A percentile compares a stretch with the other conserved stretches of the same genome.
Conservation (phyloP, 805 yeast species). For the Kodamaea sagamina region DNA sequence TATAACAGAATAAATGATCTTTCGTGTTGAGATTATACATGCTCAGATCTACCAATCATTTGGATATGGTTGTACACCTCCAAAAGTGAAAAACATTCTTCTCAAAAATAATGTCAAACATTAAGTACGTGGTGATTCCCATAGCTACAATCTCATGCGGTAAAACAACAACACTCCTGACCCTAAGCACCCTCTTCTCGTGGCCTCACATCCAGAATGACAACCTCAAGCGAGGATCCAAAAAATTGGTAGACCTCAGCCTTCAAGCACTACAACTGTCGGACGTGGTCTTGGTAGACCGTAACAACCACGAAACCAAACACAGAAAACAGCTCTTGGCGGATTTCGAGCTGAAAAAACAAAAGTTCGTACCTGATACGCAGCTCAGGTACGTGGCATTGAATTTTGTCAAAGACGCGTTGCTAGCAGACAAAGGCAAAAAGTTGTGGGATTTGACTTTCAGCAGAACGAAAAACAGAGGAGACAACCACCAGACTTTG, state of each 20-base stretch:
- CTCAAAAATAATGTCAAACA: conserved; percentile 12
- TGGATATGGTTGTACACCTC: not conserved
- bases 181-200: conserved; percentile 50
- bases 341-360: conserved; percentile 5
- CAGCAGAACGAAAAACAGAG: conserved; percentile 63
- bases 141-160: conserved; percentile 94
- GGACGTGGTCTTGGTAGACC: conserved; percentile 72
- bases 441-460: conserved; percentile 53
- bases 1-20: too few species aligned
- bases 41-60: too few species aligned
- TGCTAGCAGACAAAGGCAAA: conserved; percentile 18
- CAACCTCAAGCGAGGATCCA: conserved; percentile 51
- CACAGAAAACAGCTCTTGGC: conserved; percentile 47
- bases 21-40: too few species aligned
- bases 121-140: conserved; percentile 70
- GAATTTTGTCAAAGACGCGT: conserved; percentile 50
- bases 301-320: conserved; percentile 71
- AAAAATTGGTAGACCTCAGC: conserved; percentile 29
- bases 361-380: conserved; percentile 10
- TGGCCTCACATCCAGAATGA: conserved; percentile 89
- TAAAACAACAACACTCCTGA: conserved; percentile 75
- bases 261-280: not conserved
- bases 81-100: too few species aligned
- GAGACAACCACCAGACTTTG: conserved; percentile 86
- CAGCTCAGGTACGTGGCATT: conserved; percentile 63